These are phyloP conservation scores for Clonostachys rosea DNA, from an alignment of 2,329 filamentous ascomycete species.

Conservation along the genomic window DNA sequence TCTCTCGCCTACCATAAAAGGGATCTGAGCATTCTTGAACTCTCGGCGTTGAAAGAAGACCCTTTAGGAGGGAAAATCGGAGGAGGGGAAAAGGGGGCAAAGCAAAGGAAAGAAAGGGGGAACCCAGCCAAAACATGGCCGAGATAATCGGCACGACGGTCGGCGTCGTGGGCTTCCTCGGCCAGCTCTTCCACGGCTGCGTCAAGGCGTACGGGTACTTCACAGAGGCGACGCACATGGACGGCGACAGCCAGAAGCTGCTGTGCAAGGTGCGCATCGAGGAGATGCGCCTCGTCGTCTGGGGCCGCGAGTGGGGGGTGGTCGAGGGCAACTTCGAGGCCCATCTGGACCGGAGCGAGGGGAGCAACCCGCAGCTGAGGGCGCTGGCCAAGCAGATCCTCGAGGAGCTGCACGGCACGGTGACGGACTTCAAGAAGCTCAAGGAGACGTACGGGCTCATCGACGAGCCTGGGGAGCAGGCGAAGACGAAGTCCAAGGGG, in stretches of 20 bases:
- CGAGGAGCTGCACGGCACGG: conserved; percentile 33
- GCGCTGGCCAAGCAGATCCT: conserved; percentile 33
- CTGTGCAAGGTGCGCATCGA: conserved; percentile 44
- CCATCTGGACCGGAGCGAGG: conserved; percentile 25
- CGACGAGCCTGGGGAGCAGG: conserved; percentile 16
- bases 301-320: conserved; percentile 43
- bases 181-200: conserved; percentile 41
- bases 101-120: too few species aligned
- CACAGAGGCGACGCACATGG: conserved; percentile 32
- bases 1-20: too few species aligned
- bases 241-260: conserved; percentile 33
- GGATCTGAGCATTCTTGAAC: too few species aligned
- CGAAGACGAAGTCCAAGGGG: conserved; percentile 10
- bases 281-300: conserved; percentile 41
- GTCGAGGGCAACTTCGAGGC: conserved; percentile 36
- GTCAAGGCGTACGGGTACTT: conserved; percentile 40
- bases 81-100: too few species aligned
- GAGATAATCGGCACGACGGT: conserved; percentile 36
- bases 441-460: conserved; percentile 34
- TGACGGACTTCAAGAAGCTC: conserved; percentile 36
- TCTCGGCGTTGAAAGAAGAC: too few species aligned
- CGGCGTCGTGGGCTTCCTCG: conserved; percentile 36
- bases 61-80: too few species aligned
- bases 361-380: conserved; percentile 26
- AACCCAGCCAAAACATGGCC: conserved; percentile 7